These are phyloP conservation scores for Trichosporon sp. DNA, from an alignment of 1,284 basidiomycete genomes.

Conservation along the genomic window DNA sequence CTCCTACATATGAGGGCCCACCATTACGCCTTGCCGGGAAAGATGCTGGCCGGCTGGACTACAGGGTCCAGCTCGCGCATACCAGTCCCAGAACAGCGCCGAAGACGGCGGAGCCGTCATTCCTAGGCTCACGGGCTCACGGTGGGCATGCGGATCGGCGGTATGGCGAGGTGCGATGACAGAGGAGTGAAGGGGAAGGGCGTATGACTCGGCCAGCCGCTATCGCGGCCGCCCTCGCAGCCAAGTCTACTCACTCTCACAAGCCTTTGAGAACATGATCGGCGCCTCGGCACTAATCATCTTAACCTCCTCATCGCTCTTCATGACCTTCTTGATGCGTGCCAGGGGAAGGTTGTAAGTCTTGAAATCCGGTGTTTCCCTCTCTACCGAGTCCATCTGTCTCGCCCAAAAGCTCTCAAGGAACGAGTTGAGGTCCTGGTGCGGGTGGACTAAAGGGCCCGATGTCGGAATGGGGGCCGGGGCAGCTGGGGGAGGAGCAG, in stretches of 20 bases:
- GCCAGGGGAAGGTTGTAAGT: constrained; percentile 55
- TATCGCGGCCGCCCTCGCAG: no score
- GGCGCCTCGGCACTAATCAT: constrained; percentile 95
- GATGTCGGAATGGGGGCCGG: constrained; percentile 5
- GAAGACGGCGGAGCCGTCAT: no score
- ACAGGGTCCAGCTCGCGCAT: no score
- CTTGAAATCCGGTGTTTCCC: constrained; percentile 42
- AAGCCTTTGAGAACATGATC: constrained; percentile 90
- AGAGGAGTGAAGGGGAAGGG: no score
- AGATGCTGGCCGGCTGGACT: no score
- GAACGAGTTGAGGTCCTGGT: constrained; percentile 44
- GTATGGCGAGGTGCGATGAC: no score
- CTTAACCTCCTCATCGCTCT: constrained; percentile 94
- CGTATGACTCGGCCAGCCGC: no score
- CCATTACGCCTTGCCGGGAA: no score
- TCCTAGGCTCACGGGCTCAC: no score
- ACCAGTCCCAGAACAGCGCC: no score
- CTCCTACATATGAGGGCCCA: no score
- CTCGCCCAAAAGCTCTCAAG: constrained; percentile 46
- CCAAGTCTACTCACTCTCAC: constrained; percentile 68
- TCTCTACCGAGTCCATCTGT: constrained; percentile 46
- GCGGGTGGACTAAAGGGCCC: constrained; percentile 36
- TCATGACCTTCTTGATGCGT: constrained; percentile 96
- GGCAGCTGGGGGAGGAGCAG: neutral
- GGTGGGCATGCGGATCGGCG: no score